Conservation (phyloP, 1,284 basidiomycete genomes). For the Leccinum subrobustum region DNA sequence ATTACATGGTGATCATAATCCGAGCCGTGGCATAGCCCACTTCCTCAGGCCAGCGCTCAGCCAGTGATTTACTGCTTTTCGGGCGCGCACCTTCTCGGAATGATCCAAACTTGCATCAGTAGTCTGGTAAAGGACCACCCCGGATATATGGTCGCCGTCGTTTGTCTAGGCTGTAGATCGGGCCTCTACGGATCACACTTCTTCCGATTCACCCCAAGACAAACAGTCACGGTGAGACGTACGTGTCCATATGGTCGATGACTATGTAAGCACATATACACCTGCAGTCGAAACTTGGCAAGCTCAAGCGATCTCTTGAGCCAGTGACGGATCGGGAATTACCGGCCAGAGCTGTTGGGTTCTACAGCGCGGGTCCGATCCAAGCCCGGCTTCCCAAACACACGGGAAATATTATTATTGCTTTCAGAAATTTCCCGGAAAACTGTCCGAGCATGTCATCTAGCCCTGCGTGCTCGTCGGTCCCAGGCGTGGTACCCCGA, state of each 20-base stretch:
- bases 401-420: background rate
- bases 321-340: conserved; percentile 3
- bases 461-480: background rate
- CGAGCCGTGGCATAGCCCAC: too few relatives aligned
- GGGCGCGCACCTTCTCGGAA: too few relatives aligned
- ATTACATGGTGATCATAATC: too few relatives aligned
- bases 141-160: too few relatives aligned
- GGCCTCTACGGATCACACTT: background rate
- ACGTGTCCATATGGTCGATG: background rate
- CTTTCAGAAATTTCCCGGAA: background rate
- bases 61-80: too few relatives aligned
- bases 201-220: background rate
- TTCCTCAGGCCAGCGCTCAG: too few relatives aligned
- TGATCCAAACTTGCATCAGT: too few relatives aligned
- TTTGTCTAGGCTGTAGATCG: background rate
- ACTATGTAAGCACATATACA: too few relatives aligned
- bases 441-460: background rate
- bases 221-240: background rate
- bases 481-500: background rate
- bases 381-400: background rate
- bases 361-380: conserved; percentile 6
- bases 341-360: conserved; percentile 22
- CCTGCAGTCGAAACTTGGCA: background rate
- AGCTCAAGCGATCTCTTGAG: background rate
- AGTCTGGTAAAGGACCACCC: background rate